Evolutionary conservation across 2,329 filamentous ascomycete genomes (phyloP).

Genomic region (Ophiocordyceps australis): DNA sequence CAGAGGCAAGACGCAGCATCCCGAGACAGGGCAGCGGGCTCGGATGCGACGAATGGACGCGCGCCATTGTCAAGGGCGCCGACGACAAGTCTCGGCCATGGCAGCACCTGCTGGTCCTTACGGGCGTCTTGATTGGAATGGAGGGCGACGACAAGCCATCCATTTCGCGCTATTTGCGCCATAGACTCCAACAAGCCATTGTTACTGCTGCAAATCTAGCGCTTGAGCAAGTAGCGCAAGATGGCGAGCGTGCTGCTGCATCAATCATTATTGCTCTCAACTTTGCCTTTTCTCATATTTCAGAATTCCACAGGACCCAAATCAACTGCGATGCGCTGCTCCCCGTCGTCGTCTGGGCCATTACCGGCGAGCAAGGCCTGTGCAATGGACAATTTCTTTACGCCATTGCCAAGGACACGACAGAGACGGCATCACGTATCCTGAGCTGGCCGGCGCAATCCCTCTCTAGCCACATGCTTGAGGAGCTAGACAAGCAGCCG

Average conservation of each 20-base stretch:
- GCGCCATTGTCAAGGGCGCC: constrained; percentile 35
- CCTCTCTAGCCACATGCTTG: constrained; percentile 40
- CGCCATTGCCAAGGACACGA: constrained; percentile 48
- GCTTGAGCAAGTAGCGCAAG: constrained; percentile 26
- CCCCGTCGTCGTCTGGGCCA: constrained; percentile 47
- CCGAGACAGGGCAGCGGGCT: constrained; percentile 22
- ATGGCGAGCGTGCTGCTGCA: constrained; percentile 21
- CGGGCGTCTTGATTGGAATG: constrained; percentile 62
- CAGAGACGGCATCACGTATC: constrained; percentile 18
- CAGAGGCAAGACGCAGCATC: constrained; percentile 13
- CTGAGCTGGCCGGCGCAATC: constrained; percentile 48
- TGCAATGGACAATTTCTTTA: constrained; percentile 59
- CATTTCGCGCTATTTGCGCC: constrained; percentile 44
- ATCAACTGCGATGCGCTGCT: constrained; percentile 54
- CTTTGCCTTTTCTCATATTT: constrained; percentile 57
- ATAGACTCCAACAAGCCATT: constrained; percentile 53
- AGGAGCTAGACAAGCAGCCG: constrained; percentile 38
- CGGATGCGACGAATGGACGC: constrained; percentile 32
- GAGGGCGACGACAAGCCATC: constrained; percentile 43
- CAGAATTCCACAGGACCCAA: constrained; percentile 34
- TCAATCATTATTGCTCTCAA: constrained; percentile 56
- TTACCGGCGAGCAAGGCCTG: constrained; percentile 56
- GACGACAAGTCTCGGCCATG: constrained; percentile 48
- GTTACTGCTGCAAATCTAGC: constrained; percentile 63
- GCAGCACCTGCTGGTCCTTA: constrained; percentile 70